Percentiles rank a stretch among this genome's conserved stretches.
Evolutionary conservation across 2,329 filamentous ascomycete genomes (phyloP).

Genomic region (Orbilia javanica): DNA sequence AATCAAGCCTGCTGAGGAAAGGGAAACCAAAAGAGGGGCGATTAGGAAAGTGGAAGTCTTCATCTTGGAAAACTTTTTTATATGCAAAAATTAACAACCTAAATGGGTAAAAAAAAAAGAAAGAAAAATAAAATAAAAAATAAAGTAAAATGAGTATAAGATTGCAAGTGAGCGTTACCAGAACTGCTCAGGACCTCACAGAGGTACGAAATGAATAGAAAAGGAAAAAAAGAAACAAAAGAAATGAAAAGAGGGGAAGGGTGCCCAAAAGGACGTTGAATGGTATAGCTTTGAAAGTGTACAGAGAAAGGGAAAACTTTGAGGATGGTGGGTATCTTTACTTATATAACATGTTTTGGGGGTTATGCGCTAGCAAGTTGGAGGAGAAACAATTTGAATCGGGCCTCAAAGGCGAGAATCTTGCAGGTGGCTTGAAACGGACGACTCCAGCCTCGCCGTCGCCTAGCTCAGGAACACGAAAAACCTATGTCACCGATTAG

Average conservation of each 20-base stretch:
- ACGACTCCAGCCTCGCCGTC: not conserved
- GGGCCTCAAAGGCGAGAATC: not conserved
- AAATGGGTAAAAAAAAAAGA: not conserved
- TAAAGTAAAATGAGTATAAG: not conserved
- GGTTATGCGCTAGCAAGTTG: constrained; percentile 3
- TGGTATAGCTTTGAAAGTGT: constrained; percentile 1
- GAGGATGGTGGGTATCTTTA: constrained; percentile 23
- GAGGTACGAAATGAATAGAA: constrained; percentile 48
- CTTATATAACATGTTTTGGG: constrained; percentile 26
- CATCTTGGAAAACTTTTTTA: constrained; percentile 29
- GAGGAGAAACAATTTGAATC: constrained; percentile 12
- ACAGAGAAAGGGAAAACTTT: constrained; percentile 7
- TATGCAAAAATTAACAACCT: not conserved
- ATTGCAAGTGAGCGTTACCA: constrained; percentile 50
- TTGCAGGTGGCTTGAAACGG: constrained; percentile 24
- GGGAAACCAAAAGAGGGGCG: constrained; percentile 39
- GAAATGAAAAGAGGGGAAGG: not conserved
- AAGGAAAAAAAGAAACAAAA: not conserved
- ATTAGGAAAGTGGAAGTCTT: constrained; percentile 41
- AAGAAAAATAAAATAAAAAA: too few species aligned
- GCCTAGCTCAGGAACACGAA: not conserved
- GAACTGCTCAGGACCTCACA: constrained; percentile 52
- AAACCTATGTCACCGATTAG: not conserved
- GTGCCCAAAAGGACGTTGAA: constrained; percentile 8
- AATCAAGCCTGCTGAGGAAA: constrained; percentile 19